Conservation (phyloP, 345 rosid species). For the Linum tenue region DNA sequence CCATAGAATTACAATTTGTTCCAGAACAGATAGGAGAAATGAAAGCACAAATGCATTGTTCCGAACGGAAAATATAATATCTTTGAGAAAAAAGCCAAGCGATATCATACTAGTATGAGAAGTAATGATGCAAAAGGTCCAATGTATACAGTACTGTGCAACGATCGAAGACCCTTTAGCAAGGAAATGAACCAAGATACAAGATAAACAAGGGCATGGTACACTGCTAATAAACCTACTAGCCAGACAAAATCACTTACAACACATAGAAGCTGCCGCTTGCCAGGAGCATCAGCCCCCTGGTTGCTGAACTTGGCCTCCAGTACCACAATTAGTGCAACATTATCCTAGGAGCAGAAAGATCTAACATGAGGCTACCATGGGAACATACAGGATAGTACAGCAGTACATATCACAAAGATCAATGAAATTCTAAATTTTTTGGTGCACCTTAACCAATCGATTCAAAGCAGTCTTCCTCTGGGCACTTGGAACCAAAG, state of each 20-base stretch:
- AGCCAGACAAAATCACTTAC: conserved; percentile 33
- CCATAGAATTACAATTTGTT: no score
- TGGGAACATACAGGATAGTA: neutral
- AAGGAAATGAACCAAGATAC: neutral
- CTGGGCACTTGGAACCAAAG: conserved; percentile 66
- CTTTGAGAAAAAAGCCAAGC: no score
- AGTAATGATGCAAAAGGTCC: no score
- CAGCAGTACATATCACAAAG: neutral
- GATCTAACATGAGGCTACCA: conserved; percentile 12
- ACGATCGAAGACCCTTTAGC: neutral
- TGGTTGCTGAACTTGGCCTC: conserved; percentile 90
- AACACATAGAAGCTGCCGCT: conserved; percentile 90
- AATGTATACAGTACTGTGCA: no score
- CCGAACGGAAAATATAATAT: no score
- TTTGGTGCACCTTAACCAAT: conserved; percentile 57
- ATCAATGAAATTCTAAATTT: conserved; percentile 3
- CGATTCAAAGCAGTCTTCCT: conserved; percentile 81
- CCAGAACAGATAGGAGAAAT: neutral
- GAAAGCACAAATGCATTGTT: neutral
- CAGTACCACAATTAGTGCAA: conserved; percentile 80
- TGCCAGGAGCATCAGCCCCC: conserved; percentile 74
- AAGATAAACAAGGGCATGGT: neutral
- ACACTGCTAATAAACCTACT: neutral
- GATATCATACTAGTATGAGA: no score
- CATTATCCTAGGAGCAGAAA: conserved; percentile 57